Evolutionary conservation across 768 basidiomycete species (phyloP).

Genomic region (Leccinum subgranulosum): DNA sequence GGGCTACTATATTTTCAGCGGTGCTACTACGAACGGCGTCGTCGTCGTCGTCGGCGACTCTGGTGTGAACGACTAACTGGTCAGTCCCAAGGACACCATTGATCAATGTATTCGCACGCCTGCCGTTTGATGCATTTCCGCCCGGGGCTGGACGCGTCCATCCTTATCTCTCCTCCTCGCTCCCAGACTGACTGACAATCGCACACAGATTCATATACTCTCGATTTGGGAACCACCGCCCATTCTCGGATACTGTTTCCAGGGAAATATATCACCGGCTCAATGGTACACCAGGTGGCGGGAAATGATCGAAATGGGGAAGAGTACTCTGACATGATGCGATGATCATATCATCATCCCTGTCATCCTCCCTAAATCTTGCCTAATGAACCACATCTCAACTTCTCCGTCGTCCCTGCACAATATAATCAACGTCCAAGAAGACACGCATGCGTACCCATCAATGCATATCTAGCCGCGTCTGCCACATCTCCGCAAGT

Average conservation of each 20-base stretch:
- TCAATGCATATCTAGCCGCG: not conserved
- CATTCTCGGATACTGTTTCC: not conserved
- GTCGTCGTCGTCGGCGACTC: not conserved
- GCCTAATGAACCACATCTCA: not conserved
- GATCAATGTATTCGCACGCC: not conserved
- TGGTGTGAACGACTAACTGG: not conserved
- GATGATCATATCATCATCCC: not conserved
- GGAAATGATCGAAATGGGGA: not conserved
- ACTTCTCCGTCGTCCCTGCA: not conserved
- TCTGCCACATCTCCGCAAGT: not conserved
- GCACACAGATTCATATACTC: not conserved
- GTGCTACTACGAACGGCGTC: not conserved
- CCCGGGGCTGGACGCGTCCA: not conserved
- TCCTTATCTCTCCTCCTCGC: not conserved
- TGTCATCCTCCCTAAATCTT: not conserved
- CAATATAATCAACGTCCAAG: not conserved
- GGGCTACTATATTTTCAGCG: not conserved
- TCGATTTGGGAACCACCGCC: not conserved
- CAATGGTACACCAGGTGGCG: not conserved
- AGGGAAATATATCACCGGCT: not conserved
- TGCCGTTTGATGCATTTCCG: not conserved
- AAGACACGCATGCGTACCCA: not conserved
- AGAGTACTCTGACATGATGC: not conserved
- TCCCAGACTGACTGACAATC: not conserved
- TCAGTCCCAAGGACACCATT: not conserved